Conservation (phyloP, 2,329 filamentous ascomycete species). For the Colletotrichum sp. region DNA sequence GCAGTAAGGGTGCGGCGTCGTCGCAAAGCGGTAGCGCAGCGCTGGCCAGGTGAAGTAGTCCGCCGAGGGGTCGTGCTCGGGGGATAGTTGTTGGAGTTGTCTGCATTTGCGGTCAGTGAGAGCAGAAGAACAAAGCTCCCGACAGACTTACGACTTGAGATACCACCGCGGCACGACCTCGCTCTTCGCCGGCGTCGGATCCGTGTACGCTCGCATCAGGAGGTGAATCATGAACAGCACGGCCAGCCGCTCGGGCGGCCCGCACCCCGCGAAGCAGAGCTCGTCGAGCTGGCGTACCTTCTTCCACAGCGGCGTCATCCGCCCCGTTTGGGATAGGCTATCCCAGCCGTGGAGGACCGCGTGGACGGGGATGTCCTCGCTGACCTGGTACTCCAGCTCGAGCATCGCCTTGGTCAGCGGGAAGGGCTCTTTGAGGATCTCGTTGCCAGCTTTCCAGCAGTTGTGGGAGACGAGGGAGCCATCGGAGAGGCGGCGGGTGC, state of each 20-base stretch:
- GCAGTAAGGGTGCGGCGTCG: constrained; percentile 33
- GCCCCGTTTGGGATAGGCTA: constrained; percentile 25
- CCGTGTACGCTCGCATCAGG: constrained; percentile 29
- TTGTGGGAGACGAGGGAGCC: constrained; percentile 17
- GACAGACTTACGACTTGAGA: not conserved
- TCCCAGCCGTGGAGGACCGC: constrained; percentile 33
- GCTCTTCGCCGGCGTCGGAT: constrained; percentile 17
- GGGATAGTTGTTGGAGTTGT: not conserved
- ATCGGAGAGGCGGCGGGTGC: not conserved
- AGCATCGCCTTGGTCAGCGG: constrained; percentile 16
- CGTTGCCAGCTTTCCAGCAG: constrained; percentile 31
- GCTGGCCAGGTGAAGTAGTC: constrained; percentile 26
- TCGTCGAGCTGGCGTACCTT: constrained; percentile 29
- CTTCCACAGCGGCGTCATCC: constrained; percentile 30
- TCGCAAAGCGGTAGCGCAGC: constrained; percentile 31
- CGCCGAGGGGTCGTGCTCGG: not conserved
- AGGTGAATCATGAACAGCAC: constrained; percentile 27
- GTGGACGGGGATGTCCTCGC: constrained; percentile 29
- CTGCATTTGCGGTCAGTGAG: not conserved
- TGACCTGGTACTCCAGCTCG: constrained; percentile 24
- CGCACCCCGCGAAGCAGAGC: constrained; percentile 25
- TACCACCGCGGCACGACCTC: not conserved
- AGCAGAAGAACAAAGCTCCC: too few species aligned
- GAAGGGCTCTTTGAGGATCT: constrained; percentile 3
- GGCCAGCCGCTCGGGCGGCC: constrained; percentile 26